Evolutionary conservation across 1,139 yeast genomes (phyloP).

Genomic region (Candida sp.): DNA sequence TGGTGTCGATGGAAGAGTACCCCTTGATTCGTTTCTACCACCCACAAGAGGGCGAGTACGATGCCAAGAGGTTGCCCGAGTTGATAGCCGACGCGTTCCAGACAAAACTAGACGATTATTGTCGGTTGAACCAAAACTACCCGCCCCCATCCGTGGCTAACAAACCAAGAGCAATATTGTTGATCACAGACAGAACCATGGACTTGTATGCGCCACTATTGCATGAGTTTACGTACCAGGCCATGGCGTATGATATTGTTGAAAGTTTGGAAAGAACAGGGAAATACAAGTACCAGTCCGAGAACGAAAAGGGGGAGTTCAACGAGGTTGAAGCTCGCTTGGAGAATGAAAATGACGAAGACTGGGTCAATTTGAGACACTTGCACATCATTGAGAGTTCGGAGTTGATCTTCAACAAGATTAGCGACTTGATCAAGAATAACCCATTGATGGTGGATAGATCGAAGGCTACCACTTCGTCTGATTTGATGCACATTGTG

Average conservation of each 20-base stretch:
- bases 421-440: conserved; percentile 70
- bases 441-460: conserved; percentile 76
- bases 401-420: conserved; percentile 61
- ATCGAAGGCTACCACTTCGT: conserved; percentile 59
- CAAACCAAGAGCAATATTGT: conserved; percentile 72
- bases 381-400: conserved; percentile 79
- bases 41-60: conserved; percentile 49
- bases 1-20: conserved; percentile 85
- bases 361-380: conserved; percentile 78
- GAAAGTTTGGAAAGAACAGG: conserved; percentile 54
- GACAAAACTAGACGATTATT: conserved; percentile 71
- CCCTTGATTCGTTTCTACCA: conserved; percentile 81
- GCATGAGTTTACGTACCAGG: conserved; percentile 94
- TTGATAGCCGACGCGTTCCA: conserved; percentile 80
- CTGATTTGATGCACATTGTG: conserved; percentile 67
- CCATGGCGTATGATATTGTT: conserved; percentile 84
- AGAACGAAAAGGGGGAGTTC: conserved; percentile 60
- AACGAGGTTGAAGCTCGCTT: conserved; percentile 46
- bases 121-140: conserved; percentile 68
- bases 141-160: conserved; percentile 58
- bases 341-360: conserved; percentile 69
- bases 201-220: conserved; percentile 85
- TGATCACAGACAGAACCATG: conserved; percentile 82
- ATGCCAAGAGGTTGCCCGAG: conserved; percentile 70
- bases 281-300: conserved; percentile 63